Base-by-base conservation (phyloP, 2,329 filamentous ascomycete genomes). In the Colletotrichum tropicicola region DNA sequence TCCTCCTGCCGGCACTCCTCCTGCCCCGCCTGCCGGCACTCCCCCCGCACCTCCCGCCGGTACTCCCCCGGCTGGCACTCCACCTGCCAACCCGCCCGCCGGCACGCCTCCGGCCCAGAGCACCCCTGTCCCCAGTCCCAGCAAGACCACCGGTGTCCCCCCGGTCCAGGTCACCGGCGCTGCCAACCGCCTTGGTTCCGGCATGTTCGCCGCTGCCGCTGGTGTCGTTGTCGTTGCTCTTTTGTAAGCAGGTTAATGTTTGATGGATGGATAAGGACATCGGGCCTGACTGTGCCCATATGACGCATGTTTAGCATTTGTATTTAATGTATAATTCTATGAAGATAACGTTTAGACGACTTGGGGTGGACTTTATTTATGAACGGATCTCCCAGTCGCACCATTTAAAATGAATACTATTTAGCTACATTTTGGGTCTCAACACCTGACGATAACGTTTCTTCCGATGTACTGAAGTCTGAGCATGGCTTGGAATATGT, bases 211-310 rank as follows among this genome's bases (percentile, higher is more conserved):
- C n/a, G 65, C 56, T 6, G 62, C 62, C 17, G 65, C 52, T 15
- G 62, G 62, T 58, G 19, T 62, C 8, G 15, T 67, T 6, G 30
- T 66, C 35, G 57, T 35, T 28, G 65, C 61, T 35, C 62, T 67
- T 9, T 47, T 67, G 8, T 66, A 41, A 41, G n/a, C 6, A 2
- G 27, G 5, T 47, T 27, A 21, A 35, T 45, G 2, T 32, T 44
- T 44, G 51, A 28, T 43, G 51, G 35, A 30, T 41, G 30, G 30
- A 55, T 23, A 44, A 6, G 25, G 39, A 55, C 25, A 32, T 21
- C 13, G 52, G 39, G 52, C 37, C n/a, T 12, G 13, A 43, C 3
- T 21, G 17, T 17, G 17, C 52, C 52, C 37, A 32, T 44, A 23
- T 15, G n/a, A 53, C 25, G 21, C n/a, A 21, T 21, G 23, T 53